A percentile compares a stretch with the other conserved stretches of the same genome.
These are phyloP conservation scores for Chlorophyllum brunneum DNA, from an alignment of 768 basidiomycete genomes.

Conservation along the genomic window DNA sequence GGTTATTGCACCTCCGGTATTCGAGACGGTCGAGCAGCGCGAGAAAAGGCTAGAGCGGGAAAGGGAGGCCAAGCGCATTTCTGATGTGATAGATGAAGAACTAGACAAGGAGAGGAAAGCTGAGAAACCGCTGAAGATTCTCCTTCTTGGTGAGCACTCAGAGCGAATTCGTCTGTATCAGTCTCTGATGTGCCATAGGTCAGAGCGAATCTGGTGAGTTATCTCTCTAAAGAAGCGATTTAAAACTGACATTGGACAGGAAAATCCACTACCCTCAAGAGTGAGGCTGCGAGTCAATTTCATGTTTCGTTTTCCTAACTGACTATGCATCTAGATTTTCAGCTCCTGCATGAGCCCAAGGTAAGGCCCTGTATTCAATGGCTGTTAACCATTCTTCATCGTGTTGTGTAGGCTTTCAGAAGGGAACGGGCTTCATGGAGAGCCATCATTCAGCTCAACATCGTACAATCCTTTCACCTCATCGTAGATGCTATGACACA, in stretches of 20 bases:
- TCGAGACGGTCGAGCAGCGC: constrained; percentile 45
- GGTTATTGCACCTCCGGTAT: constrained; percentile 46
- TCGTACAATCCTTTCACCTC: constrained; percentile 64
- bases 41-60: constrained; percentile 44
- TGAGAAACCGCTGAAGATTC: constrained; percentile 53
- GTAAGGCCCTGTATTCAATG: constrained; percentile 21
- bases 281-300: not conserved
- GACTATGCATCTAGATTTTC: constrained; percentile 42
- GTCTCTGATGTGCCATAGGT: too few relatives aligned
- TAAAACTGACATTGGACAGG: not conserved
- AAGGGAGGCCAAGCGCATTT: constrained; percentile 47
- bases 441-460: constrained; percentile 64
- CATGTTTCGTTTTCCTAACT: not conserved
- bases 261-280: constrained; percentile 9
- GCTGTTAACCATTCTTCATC: not conserved
- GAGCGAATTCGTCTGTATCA: not conserved
- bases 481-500: constrained; percentile 54
- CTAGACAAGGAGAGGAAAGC: constrained; percentile 45
- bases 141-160: constrained; percentile 49
- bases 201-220: constrained; percentile 77
- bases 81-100: constrained; percentile 61
- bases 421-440: constrained; percentile 64
- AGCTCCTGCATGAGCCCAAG: constrained; percentile 61
- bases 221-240: not conserved
- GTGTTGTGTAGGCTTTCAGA: constrained; percentile 50